Evolutionary conservation across 108 stramenopile genomes (phyloP), one percentile per base, ranked within the genome.

Genomic region (Epithemia pelagica): DNA sequence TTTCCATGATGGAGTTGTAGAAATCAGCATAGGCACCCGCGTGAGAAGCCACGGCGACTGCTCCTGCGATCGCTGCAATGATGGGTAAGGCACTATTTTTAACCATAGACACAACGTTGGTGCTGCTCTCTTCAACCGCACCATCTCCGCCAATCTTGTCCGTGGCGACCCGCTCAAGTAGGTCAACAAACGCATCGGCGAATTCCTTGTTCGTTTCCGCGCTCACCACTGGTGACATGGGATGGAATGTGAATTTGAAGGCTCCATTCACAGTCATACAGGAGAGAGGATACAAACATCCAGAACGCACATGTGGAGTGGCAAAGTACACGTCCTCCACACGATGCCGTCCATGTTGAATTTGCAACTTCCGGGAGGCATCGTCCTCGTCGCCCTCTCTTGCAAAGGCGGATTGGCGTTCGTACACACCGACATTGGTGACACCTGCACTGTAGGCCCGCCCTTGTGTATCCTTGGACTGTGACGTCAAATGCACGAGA

Each of bases 381-480:
- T 28, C 28, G 0, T 61, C 19, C 10, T 46, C 37, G 37, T 46
- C 37, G 37, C 37, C 10, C 10, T 46, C 37, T 18, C 74, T 70
- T 57, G 62, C 71, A 55, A 93, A 87, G 8, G 85, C 79, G 57
- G 76, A 66, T 61, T 87, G 77, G 25, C 78, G 70, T 59, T 90
- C 89, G 72, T 85, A 94, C 19, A 90, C 87, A 25, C 93, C 93
- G 28, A 80, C 85, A 66, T 94, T 94, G 21, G 88, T 75, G 27
- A 94, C 68, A 21, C 93, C 90, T 26, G 87, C 88, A 73, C 84
- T 86, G 65, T 94, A 94, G 7, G 90, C 93, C 28, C 93, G 78
- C 2, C 93, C 93, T 66, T 83, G 77, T n/a, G 75, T 83, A 67
- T 80, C 81, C 64, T 88, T 88, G 32, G 85, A 88, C 62, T 81